A percentile compares a stretch with the other conserved stretches of the same genome.
phyloP scores from a whole-genome alignment of 805 yeast species.

The Yarrowia keelungensis region DNA sequence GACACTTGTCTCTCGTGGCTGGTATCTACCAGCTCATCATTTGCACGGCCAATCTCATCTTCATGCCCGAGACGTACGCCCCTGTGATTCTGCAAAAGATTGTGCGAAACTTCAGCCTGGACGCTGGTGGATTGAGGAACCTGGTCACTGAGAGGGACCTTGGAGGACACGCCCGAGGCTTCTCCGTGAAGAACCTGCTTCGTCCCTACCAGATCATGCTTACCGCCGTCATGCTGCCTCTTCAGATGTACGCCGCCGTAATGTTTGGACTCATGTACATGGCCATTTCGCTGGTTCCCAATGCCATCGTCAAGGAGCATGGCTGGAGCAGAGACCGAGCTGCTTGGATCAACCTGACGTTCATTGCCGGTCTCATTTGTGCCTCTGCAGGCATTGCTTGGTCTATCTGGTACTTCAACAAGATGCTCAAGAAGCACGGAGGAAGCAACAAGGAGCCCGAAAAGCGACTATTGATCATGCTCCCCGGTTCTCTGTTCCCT shows the following conservation, averaged over 20 bases:
- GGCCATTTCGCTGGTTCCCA: slow-evolving; percentile 39
- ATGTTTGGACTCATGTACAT: slow-evolving; percentile 41
- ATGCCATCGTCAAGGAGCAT: slow-evolving; percentile 36
- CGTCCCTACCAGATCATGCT: slow-evolving; percentile 40
- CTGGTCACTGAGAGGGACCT: slow-evolving; percentile 13
- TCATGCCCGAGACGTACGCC: slow-evolving; percentile 39
- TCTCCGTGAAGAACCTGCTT: slow-evolving; percentile 34
- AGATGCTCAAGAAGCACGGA: slow-evolving; percentile 35
- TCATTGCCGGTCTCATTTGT: slow-evolving; percentile 40
- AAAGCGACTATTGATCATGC: slow-evolving; percentile 40
- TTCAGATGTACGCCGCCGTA: slow-evolving; percentile 39
- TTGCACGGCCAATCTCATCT: slow-evolving; percentile 18
- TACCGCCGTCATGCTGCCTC: slow-evolving; percentile 36
- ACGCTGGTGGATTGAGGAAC: slow-evolving; percentile 18
- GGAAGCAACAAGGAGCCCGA: slow-evolving; percentile 40
- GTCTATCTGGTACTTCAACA: slow-evolving; percentile 36
- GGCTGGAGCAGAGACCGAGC: slow-evolving; percentile 36
- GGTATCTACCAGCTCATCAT: slow-evolving; percentile 36
- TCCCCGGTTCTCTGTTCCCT: slow-evolving; percentile 39
- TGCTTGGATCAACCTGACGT: slow-evolving; percentile 37
- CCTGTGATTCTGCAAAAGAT: slow-evolving; percentile 37
- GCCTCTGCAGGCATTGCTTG: slow-evolving; percentile 38
- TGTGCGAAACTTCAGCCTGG: slow-evolving; percentile 33
- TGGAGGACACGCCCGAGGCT: slow-evolving; percentile 18
- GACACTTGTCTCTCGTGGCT: slow-evolving; percentile 26